These are phyloP conservation scores for Lactarius trivialis DNA, from an alignment of 768 basidiomycete species.

Conservation along the genomic window DNA sequence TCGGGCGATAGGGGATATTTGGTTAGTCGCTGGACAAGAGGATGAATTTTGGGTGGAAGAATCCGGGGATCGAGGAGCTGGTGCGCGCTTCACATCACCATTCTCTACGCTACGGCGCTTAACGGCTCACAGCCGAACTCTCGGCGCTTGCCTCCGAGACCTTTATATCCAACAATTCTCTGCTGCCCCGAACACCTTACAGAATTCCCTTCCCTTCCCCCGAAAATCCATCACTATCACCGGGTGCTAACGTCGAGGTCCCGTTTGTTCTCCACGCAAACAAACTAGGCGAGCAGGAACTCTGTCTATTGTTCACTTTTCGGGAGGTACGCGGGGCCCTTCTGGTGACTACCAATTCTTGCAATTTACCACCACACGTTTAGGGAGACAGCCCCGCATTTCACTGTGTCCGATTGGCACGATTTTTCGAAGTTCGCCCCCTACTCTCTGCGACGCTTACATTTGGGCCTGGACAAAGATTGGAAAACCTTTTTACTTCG, in stretches of 20 bases:
- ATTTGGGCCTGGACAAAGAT: slow-evolving; percentile 44
- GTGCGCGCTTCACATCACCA: slow-evolving; percentile 11
- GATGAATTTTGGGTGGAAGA: slow-evolving; percentile 55
- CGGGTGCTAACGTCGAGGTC: slow-evolving; percentile 47
- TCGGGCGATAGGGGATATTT: slow-evolving; percentile 56
- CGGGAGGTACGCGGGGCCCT: slow-evolving; percentile 42
- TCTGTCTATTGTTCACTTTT: slow-evolving; percentile 61
- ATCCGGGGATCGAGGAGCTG: slow-evolving; percentile 22
- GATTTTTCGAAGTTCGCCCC: slow-evolving; percentile 52
- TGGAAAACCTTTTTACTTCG: slow-evolving; percentile 45
- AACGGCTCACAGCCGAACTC: slow-evolving; percentile 1
- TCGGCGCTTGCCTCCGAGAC: slow-evolving; percentile 32
- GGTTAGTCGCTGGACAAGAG: slow-evolving; percentile 54
- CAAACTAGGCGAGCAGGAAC: slow-evolving; percentile 39
- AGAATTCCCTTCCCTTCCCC: slow-evolving; percentile 36
- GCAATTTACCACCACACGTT: not conserved
- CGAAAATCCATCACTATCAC: slow-evolving; percentile 31
- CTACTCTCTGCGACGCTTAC: slow-evolving; percentile 48
- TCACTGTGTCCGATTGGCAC: slow-evolving; percentile 48
- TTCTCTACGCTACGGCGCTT: not conserved
- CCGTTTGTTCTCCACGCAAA: slow-evolving; percentile 50
- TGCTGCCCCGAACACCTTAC: slow-evolving; percentile 42
- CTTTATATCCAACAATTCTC: slow-evolving; percentile 45
- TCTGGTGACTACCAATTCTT: not conserved
- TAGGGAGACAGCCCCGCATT: slow-evolving; percentile 48